A percentile compares a stretch with the other conserved stretches of the same genome.
These are phyloP conservation scores for Alisma plantagoaquatica DNA, from an alignment of 106 monocot species.

Conservation along the genomic window DNA sequence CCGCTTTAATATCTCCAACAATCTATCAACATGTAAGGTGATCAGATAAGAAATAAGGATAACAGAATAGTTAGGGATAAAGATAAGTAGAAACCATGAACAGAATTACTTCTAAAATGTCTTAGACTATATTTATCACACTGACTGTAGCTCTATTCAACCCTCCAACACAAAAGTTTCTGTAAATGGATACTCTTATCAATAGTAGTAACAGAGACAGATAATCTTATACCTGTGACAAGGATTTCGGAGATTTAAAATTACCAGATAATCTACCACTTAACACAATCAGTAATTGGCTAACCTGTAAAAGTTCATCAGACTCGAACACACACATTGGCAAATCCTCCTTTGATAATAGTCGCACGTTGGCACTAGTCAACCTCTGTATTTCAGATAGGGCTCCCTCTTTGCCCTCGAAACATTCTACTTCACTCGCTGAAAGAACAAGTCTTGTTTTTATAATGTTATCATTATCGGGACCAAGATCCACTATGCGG, in stretches of 20 bases:
- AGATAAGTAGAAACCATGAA: no score
- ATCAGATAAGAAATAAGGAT: no score
- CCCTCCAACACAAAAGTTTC: no score
- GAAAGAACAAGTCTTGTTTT: conserved; percentile 86
- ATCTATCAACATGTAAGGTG: conserved; percentile 42
- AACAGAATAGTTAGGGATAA: not conserved
- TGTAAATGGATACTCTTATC: no score
- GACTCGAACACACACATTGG: conserved; percentile 62
- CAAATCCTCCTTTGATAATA: conserved; percentile 73
- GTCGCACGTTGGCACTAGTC: conserved; percentile 67
- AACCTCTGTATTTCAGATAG: conserved; percentile 55
- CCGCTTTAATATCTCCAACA: conserved; percentile 92
- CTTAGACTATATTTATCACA: not conserved
- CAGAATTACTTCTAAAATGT: no score
- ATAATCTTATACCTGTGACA: no score
- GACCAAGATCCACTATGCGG: conserved; percentile 84
- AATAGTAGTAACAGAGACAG: no score
- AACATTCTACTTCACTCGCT: conserved; percentile 50
- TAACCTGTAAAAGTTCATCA: conserved; percentile 89
- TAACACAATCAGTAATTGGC: no score
- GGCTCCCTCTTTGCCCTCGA: conserved; percentile 59
- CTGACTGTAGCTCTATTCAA: no score
- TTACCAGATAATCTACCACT: no score
- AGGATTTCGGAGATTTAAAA: no score
- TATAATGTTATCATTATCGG: conserved; percentile 89